These are phyloP conservation scores for Saccharomyces hybrid DNA, from an alignment of 1,139 yeast species.

Conservation along the genomic window DNA sequence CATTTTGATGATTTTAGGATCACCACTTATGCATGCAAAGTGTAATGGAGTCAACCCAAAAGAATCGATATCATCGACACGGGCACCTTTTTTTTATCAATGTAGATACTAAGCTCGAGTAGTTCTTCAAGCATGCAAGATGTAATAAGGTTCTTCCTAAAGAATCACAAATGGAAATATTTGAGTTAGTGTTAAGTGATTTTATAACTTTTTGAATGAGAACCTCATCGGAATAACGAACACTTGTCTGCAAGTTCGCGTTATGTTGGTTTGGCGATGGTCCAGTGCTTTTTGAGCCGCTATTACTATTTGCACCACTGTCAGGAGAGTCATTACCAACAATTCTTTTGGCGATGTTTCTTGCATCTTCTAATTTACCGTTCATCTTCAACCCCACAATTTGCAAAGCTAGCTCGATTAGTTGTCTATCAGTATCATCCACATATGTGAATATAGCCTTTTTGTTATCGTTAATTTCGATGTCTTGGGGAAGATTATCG, in stretches of 20 bases:
- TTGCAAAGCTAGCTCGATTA: slow-evolving; percentile 83
- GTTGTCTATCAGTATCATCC: slow-evolving; percentile 84
- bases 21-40: slow-evolving; percentile 67
- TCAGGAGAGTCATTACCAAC: slow-evolving; percentile 39
- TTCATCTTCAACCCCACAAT: slow-evolving; percentile 91
- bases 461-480: slow-evolving; percentile 10
- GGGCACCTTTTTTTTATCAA: slow-evolving; percentile 70
- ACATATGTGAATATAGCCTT: slow-evolving; percentile 64
- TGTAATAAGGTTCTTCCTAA: slow-evolving; percentile 85
- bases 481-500: slow-evolving; percentile 2
- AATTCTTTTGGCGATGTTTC: slow-evolving; percentile 75
- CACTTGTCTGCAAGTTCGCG: neutral
- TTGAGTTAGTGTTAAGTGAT: slow-evolving; percentile 40
- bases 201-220: slow-evolving; percentile 55
- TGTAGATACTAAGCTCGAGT: slow-evolving; percentile 49
- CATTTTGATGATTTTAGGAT: slow-evolving; percentile 45
- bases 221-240: slow-evolving; percentile 39
- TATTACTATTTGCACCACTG: neutral
- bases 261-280: neutral
- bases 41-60: slow-evolving; percentile 81
- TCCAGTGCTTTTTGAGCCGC: neutral
- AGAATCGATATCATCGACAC: slow-evolving; percentile 62
- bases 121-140: slow-evolving; percentile 67
- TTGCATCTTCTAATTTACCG: slow-evolving; percentile 84
- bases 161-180: slow-evolving; percentile 67